phyloP scores from a whole-genome alignment of 1,139 yeast genomes.

The Lodderomyces beijingensis region DNA sequence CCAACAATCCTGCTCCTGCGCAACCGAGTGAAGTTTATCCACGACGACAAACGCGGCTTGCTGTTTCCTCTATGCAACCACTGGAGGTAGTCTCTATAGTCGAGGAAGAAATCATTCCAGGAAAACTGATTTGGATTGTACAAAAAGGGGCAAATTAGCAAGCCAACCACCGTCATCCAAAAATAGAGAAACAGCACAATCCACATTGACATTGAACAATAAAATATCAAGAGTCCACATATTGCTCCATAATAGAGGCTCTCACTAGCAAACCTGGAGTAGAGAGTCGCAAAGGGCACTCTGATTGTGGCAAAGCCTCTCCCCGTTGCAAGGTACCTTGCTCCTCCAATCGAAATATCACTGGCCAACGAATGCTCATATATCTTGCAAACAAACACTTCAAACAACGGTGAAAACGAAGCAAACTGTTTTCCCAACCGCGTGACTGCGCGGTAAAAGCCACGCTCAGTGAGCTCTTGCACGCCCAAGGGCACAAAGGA shows the following conservation, averaged over 20 bases:
- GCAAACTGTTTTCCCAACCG: slow-evolving; percentile 45
- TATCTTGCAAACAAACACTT: slow-evolving; percentile 49
- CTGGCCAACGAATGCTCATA: slow-evolving; percentile 47
- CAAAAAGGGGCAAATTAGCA: slow-evolving; percentile 45
- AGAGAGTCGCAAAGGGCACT: slow-evolving; percentile 39
- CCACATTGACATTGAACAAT: slow-evolving; percentile 47
- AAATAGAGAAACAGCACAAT: slow-evolving; percentile 40
- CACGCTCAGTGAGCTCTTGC: slow-evolving; percentile 50
- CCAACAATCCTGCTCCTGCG: slow-evolving; percentile 44
- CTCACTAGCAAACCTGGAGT: slow-evolving; percentile 44
- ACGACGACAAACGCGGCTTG: slow-evolving; percentile 24
- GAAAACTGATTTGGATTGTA: slow-evolving; percentile 51
- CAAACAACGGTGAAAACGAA: slow-evolving; percentile 51
- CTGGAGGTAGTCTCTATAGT: slow-evolving; percentile 35
- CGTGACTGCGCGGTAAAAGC: slow-evolving; percentile 40
- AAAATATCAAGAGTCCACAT: slow-evolving; percentile 36
- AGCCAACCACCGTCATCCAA: slow-evolving; percentile 45
- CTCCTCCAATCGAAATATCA: slow-evolving; percentile 50
- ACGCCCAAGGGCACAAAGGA: slow-evolving; percentile 49
- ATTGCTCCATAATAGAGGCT: slow-evolving; percentile 43
- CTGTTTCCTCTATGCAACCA: slow-evolving; percentile 49
- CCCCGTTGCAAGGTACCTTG: slow-evolving; percentile 52
- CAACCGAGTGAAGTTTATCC: slow-evolving; percentile 39
- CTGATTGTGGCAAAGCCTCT: slow-evolving; percentile 52
- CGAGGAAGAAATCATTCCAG: slow-evolving; percentile 46